These are phyloP conservation scores for Begonia fuchsioides DNA, from an alignment of 306 rosid genomes.

Conservation along the genomic window DNA sequence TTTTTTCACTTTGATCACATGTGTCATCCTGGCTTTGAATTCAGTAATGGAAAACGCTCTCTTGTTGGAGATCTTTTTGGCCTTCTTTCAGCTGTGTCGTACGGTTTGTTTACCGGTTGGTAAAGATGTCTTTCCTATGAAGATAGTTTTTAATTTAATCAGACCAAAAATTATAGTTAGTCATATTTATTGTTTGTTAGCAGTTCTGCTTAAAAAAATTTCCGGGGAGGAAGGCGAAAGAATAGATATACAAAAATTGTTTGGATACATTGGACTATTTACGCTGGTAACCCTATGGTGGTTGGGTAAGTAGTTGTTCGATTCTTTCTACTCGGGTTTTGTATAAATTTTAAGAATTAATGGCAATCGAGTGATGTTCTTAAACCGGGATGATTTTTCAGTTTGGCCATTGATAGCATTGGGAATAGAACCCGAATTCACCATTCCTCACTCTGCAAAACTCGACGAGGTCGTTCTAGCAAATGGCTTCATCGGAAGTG, in stretches of 20 bases:
- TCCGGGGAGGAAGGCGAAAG: constrained; percentile 88
- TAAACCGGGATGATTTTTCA: constrained; percentile 12
- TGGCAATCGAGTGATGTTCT: too few relatives aligned
- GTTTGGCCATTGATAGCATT: constrained; percentile 89
- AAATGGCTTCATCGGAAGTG: constrained; percentile 89
- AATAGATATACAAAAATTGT: constrained; percentile 84
- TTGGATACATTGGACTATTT: constrained; percentile 92
- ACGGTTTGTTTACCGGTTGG: constrained; percentile 84
- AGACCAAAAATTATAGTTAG: background rate
- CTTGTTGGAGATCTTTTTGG: constrained; percentile 79
- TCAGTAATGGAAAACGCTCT: constrained; percentile 69
- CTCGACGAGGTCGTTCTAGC: constrained; percentile 87
- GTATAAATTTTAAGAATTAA: too few relatives aligned
- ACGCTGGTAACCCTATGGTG: constrained; percentile 83
- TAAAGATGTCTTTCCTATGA: constrained; percentile 3
- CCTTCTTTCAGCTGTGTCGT: constrained; percentile 82
- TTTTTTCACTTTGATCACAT: constrained; percentile 1
- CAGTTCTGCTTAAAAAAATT: constrained; percentile 81
- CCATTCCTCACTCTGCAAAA: constrained; percentile 64
- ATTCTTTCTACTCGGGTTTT: too few relatives aligned
- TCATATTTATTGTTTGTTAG: background rate
- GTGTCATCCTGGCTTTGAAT: constrained; percentile 15
- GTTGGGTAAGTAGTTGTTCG: constrained; percentile 46
- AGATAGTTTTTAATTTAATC: constrained; percentile 2
- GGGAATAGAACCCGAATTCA: constrained; percentile 88